A percentile compares a stretch with the other conserved stretches of the same genome.
phyloP scores from a whole-genome alignment of 2,329 filamentous ascomycete species.

The Plenodomus lindquistii region DNA sequence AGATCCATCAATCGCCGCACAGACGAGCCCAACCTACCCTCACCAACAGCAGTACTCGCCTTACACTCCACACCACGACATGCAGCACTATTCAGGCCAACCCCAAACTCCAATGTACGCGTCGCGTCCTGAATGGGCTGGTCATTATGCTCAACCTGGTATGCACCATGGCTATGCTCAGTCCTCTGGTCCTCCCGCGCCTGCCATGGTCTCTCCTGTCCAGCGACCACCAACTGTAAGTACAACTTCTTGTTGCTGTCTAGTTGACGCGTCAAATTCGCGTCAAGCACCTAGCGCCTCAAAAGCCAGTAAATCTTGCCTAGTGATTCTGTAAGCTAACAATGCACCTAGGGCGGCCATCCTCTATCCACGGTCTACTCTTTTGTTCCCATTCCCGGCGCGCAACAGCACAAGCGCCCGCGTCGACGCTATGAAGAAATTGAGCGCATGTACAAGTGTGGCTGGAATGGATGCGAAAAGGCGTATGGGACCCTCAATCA shows the following conservation, averaged over 20 bases:
- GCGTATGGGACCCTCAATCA: slow-evolving; percentile 98
- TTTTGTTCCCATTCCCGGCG: slow-evolving; percentile 95
- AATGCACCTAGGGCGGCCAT: slow-evolving; percentile 51
- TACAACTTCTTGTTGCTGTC: slow-evolving; percentile 17
- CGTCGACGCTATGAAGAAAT: slow-evolving; percentile 96
- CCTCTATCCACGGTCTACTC: slow-evolving; percentile 83
- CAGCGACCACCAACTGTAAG: slow-evolving; percentile 66
- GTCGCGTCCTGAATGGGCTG: slow-evolving; percentile 71
- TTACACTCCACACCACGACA: slow-evolving; percentile 82
- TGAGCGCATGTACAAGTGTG: slow-evolving; percentile 99
- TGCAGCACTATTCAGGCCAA: slow-evolving; percentile 73
- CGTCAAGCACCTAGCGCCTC: neutral
- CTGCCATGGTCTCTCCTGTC: slow-evolving; percentile 63
- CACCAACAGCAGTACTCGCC: slow-evolving; percentile 81
- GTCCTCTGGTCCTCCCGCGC: slow-evolving; percentile 59
- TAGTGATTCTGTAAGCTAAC: slow-evolving; percentile 10
- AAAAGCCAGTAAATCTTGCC: neutral
- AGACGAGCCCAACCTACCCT: slow-evolving; percentile 88
- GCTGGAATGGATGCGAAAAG: slow-evolving; percentile 98
- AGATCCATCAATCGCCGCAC: slow-evolving; percentile 97
- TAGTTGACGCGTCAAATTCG: slow-evolving; percentile 1
- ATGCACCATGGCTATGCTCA: slow-evolving; percentile 58
- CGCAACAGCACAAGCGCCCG: slow-evolving; percentile 95
- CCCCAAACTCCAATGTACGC: slow-evolving; percentile 66
- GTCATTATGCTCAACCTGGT: slow-evolving; percentile 55